Base-by-base conservation (phyloP, 2,329 filamentous ascomycete species). In the Claviceps citrina region DNA sequence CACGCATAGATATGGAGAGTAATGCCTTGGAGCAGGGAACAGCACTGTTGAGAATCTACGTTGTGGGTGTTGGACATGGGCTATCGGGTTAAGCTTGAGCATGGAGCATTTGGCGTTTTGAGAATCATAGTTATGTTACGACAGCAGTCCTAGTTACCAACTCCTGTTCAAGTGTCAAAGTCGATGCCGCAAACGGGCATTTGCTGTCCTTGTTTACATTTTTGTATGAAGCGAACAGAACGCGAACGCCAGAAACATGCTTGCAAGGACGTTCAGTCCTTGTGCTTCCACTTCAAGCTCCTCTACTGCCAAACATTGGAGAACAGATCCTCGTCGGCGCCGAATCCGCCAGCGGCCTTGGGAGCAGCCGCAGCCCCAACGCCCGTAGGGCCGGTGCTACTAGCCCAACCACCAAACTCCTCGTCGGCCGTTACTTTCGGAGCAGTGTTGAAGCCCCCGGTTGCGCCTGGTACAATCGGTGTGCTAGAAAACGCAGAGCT, bases 321-420 rank as follows among this genome's bases (percentile, higher is more conserved):
- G 61, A 96, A 96, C 52, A 96, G 59, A 63, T 96, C 89, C 48
- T 95, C 89, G 40, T 75, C 78, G 39, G 70, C 75, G 16, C 73
- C 77, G 49, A 79, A 74, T 12, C 73, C 73, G 18, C 68, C 63
- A 20, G 70, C 62, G 26, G 78, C 65, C 61, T 81, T 73, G 36
- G 69, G 61, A 12, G 59, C 52, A 22, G 61, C 54, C 19, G 59
- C 59, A 36, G 57, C 58, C 32, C 56, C 56, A 16, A 64, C 53
- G 25, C 61, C 55, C 1, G 61, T 55, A 7, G 67, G 62, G 28
- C 67, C 50, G 49, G 71, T 53, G 72, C 79, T 64, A 69, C 84
- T 93, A 36, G 84, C 78, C 89, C 89, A 96, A 10, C 89, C 87
- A 16, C 89, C 89, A 64, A 95, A 96, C 55, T 96, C 89, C 59